Percentiles rank a stretch among this genome's conserved stretches.
phyloP scores from a whole-genome alignment of 257 asterid genomes.

The Solanum sejunctum region DNA sequence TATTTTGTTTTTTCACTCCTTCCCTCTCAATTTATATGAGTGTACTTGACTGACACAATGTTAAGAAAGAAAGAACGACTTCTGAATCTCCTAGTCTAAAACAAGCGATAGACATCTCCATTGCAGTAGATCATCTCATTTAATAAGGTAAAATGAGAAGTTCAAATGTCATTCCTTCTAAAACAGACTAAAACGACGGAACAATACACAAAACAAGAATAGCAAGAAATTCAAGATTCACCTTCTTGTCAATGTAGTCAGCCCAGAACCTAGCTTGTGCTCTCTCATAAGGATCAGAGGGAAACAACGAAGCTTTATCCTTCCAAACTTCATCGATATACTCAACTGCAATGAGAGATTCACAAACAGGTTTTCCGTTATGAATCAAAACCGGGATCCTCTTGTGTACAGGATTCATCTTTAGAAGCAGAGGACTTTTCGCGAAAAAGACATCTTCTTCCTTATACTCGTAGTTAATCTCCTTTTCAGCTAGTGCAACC shows the following conservation, averaged over 20 bases:
- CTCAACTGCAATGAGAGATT: background rate
- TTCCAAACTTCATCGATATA: slow-evolving; percentile 4
- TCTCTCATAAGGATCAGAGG: slow-evolving; percentile 1
- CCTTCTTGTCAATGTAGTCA: background rate
- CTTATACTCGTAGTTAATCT: background rate
- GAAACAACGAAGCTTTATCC: background rate
- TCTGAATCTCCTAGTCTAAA: too few species aligned
- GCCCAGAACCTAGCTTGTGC: slow-evolving; percentile 1
- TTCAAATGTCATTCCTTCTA: too few species aligned
- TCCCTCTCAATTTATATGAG: too few species aligned
- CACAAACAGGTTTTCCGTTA: slow-evolving; percentile 1
- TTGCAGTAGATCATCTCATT: too few species aligned
- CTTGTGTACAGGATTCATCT: slow-evolving; percentile 1
- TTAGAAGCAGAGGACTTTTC: background rate
- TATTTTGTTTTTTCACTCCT: too few species aligned
- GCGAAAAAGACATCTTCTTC: background rate
- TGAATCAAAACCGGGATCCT: slow-evolving; percentile 1
- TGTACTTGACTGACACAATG: too few species aligned
- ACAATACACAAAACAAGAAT: too few species aligned
- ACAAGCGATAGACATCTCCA: too few species aligned
- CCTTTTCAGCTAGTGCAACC: slow-evolving; percentile 1
- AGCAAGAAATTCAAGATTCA: background rate
- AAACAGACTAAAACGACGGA: too few species aligned
- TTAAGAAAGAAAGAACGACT: too few species aligned
- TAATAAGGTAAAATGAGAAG: too few species aligned